Evolutionary conservation across 179 eudicot species (phyloP), one percentile per base, ranked within the genome.

Genomic region (Silene coronaria): DNA sequence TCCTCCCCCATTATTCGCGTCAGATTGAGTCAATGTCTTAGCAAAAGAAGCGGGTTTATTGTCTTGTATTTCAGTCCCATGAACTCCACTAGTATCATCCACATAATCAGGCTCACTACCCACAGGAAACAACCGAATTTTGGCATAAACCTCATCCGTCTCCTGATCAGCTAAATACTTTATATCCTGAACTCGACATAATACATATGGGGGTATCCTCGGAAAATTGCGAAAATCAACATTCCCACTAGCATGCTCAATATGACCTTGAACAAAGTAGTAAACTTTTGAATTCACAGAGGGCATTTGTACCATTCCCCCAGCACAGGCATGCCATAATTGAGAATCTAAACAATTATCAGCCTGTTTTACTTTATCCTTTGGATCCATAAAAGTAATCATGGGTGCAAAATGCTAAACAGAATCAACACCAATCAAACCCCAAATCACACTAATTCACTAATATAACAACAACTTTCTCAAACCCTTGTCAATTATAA

Each of bases 301-400:
- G 2, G 96, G 95, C 89, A 92, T 86, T 76, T 92, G 95, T 9
- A 93, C 97, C 95, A 93, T 88, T 2, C 96, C 97, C 6, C 99
- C 99, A 23, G 99, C 99, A 72, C 99, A 96, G 55, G 97, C 99
- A 77, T 92, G 97, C 99, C 99, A 96, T 69, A 96, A 45, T 72
- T 93, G 91, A 5, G 96, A 81, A 78, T 96, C 99, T 78, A 96
- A 84, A 79, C 88, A 78, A 59, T 82, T 88, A 45, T 89, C 90
- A 64, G 26, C 75, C 70, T 87, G 89, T 78, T 86, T 86, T 75
- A 87, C 75, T 72, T 86, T 88, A 60, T 80, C 88, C 71, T 77
- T 75, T 4, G 89, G 84, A 80, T 87, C 84, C 91, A 91, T 91
- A 17, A 90, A 78, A 2, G 84, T 86, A 81, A 91, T 88, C 97